Evolutionary conservation across 2,329 filamentous ascomycete species (phyloP).

Genomic region (Nemania bipapillata): DNA sequence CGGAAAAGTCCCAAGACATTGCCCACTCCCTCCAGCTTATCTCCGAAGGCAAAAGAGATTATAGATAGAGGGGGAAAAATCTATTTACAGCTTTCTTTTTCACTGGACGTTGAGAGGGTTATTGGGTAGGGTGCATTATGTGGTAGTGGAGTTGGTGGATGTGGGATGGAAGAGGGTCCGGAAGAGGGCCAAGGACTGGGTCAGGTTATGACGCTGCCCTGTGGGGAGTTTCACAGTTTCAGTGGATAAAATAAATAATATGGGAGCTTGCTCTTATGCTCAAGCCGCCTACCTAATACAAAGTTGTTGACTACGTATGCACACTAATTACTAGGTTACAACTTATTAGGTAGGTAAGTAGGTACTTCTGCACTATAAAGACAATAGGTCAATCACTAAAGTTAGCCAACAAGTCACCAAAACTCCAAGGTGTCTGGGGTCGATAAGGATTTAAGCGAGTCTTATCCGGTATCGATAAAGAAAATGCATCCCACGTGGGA

Average conservation of each 20-base stretch:
- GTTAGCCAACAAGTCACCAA: background rate
- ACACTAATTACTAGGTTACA: no score
- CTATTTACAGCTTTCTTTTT: slow-evolving; percentile 8
- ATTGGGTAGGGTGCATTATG: slow-evolving; percentile 9
- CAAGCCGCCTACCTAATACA: no score
- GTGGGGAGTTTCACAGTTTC: slow-evolving; percentile 29
- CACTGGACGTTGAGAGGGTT: slow-evolving; percentile 24
- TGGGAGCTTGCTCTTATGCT: no score
- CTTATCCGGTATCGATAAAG: slow-evolving; percentile 31
- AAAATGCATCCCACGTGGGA: background rate
- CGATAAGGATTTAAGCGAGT: slow-evolving; percentile 36
- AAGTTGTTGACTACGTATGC: no score
- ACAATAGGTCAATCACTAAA: no score
- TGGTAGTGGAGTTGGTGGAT: slow-evolving; percentile 24
- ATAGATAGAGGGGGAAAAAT: slow-evolving; percentile 7
- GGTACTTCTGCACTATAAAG: no score
- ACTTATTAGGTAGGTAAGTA: background rate
- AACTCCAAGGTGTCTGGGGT: background rate
- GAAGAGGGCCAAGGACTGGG: background rate
- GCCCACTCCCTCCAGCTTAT: slow-evolving; percentile 23
- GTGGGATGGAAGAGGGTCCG: slow-evolving; percentile 3
- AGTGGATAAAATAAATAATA: slow-evolving; percentile 29
- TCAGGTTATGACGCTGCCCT: slow-evolving; percentile 24
- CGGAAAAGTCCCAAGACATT: slow-evolving; percentile 30
- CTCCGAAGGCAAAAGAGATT: slow-evolving; percentile 24